phyloP scores from a whole-genome alignment of 2,329 filamentous ascomycete genomes.

The Monilinia vaccinii-corymbosi region DNA sequence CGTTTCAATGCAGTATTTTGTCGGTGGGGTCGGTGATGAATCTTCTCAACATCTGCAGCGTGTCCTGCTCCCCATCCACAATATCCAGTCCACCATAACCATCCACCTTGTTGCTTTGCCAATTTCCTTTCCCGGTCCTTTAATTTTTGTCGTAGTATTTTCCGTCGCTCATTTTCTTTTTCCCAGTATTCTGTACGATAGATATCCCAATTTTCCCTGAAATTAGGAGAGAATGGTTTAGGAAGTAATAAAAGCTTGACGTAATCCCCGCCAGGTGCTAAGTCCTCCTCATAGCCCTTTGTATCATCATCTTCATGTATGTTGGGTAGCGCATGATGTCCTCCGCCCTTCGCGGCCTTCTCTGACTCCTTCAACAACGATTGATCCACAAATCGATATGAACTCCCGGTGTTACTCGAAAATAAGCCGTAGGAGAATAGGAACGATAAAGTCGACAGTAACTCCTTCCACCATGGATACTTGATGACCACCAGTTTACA shows the following conservation, averaged over 20 bases:
- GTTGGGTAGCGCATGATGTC: slow-evolving; percentile 33
- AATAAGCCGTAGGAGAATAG: slow-evolving; percentile 69
- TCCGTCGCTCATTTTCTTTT: slow-evolving; percentile 82
- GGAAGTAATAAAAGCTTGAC: slow-evolving; percentile 84
- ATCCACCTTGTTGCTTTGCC: slow-evolving; percentile 58
- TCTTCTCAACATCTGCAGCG: slow-evolving; percentile 27
- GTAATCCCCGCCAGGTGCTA: slow-evolving; percentile 82
- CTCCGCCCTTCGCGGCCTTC: slow-evolving; percentile 43
- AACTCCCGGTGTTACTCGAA: slow-evolving; percentile 56
- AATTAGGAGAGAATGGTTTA: slow-evolving; percentile 90
- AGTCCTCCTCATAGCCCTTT: slow-evolving; percentile 71
- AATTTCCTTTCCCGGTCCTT: slow-evolving; percentile 58
- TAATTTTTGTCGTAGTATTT: slow-evolving; percentile 61
- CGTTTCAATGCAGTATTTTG: slow-evolving; percentile 19
- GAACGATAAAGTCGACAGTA: slow-evolving; percentile 63
- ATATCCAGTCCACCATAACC: slow-evolving; percentile 84
- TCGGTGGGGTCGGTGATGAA: slow-evolving; percentile 21
- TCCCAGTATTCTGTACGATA: slow-evolving; percentile 97
- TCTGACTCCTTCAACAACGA: slow-evolving; percentile 50
- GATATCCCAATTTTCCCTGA: slow-evolving; percentile 93
- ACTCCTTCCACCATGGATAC: slow-evolving; percentile 72
- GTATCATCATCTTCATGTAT: slow-evolving; percentile 51
- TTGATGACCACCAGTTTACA: slow-evolving; percentile 89
- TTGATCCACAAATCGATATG: slow-evolving; percentile 70
- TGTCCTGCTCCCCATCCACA: slow-evolving; percentile 37